phyloP scores from a whole-genome alignment of 2,329 filamentous ascomycete species.

The Phyllosticta ampelicida region DNA sequence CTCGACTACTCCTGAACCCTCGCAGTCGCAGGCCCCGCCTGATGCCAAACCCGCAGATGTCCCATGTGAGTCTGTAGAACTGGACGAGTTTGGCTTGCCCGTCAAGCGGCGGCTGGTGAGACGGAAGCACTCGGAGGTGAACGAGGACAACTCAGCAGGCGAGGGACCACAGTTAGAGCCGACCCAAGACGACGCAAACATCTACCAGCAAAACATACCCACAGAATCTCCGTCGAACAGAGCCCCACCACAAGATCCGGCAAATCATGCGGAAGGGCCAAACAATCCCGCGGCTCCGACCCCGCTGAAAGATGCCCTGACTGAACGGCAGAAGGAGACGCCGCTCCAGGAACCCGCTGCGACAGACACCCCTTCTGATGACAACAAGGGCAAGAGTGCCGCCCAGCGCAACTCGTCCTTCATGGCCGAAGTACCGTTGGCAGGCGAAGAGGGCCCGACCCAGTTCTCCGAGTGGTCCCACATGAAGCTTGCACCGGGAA shows the following conservation, averaged over 20 bases:
- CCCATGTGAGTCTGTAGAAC: slow-evolving; percentile 28
- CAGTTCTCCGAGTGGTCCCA: slow-evolving; percentile 75
- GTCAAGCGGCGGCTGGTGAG: slow-evolving; percentile 33
- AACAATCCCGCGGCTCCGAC: background rate
- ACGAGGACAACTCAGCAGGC: slow-evolving; percentile 17
- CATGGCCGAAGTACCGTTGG: background rate
- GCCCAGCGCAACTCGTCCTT: slow-evolving; percentile 3
- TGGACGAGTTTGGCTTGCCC: slow-evolving; percentile 64
- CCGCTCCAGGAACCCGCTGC: slow-evolving; percentile 13
- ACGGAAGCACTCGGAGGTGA: slow-evolving; percentile 21
- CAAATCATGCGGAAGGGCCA: background rate
- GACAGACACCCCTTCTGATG: background rate
- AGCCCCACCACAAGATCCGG: background rate
- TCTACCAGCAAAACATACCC: background rate
- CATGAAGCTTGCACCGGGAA: slow-evolving; percentile 52
- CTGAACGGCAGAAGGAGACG: slow-evolving; percentile 11
- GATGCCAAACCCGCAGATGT: background rate
- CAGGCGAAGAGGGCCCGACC: slow-evolving; percentile 21
- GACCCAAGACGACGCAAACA: background rate
- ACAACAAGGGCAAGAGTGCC: background rate
- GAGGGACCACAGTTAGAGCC: slow-evolving; percentile 3
- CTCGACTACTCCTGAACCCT: background rate
- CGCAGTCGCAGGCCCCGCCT: background rate
- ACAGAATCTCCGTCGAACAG: slow-evolving; percentile 12
- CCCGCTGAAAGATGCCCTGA: slow-evolving; percentile 5